These are phyloP conservation scores for Cadophora sp. DNA, from an alignment of 2,329 filamentous ascomycete genomes.

Conservation along the genomic window DNA sequence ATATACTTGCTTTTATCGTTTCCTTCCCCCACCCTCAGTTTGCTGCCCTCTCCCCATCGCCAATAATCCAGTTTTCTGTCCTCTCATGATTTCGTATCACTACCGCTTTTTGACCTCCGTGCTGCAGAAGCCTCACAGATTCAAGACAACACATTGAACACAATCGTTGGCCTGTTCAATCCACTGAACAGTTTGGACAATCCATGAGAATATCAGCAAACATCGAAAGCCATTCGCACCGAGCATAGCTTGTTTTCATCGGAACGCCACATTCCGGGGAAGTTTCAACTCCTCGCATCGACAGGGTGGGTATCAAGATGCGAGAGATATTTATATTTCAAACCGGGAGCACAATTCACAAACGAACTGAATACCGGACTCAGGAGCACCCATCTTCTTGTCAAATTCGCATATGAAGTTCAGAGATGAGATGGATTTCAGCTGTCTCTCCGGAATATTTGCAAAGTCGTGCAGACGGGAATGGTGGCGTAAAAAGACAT, in stretches of 20 bases:
- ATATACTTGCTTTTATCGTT: neutral
- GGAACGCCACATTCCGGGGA: slow-evolving; percentile 6
- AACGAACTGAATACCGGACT: slow-evolving; percentile 1
- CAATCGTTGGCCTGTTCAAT: neutral
- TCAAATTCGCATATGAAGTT: neutral
- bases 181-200: no score
- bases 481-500: neutral
- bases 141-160: no score
- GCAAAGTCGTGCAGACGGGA: neutral
- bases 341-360: slow-evolving; percentile 3
- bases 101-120: neutral
- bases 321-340: slow-evolving; percentile 3
- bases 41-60: neutral
- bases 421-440: slow-evolving; percentile 11
- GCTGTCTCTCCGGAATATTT: neutral
- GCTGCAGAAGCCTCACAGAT: neutral
- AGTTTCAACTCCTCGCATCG: slow-evolving; percentile 12
- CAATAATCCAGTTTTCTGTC: neutral
- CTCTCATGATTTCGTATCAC: neutral
- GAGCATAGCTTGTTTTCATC: neutral
- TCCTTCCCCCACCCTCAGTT: neutral
- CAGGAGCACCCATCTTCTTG: neutral
- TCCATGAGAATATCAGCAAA: no score
- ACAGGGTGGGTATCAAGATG: neutral
- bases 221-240: neutral